A percentile compares a stretch with the other conserved stretches of the same genome.
Conservation (phyloP, 306 rosid genomes). For the Malus domestica region ASM211411v1 NC_041794.1:1898501-1899000, state of each 20-base stretch:
- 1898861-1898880: background rate
- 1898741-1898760: background rate
- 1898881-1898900: background rate
- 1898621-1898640: background rate
- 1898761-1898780: background rate
- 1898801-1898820: background rate
- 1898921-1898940: background rate
- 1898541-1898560: conserved; percentile 25
- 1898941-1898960: background rate
- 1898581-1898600: conserved; percentile 9
- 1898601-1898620: background rate
- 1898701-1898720: background rate
- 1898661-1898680: background rate
- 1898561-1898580: conserved; percentile 33
- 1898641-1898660: conserved; percentile 1
- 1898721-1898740: background rate
- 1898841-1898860: background rate
- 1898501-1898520: conserved; percentile 41
- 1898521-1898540: conserved; percentile 40
- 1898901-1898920: background rate
- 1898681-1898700: conserved; percentile 1
- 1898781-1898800: background rate
- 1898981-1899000: conserved; percentile 18
- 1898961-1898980: background rate
- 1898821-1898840: background rate